Percentiles rank a stretch among this genome's conserved stretches.
These are phyloP conservation scores for Pythium rishiriense DNA, from an alignment of 352 stramenopile genomes.

Conservation along the genomic window DNA sequence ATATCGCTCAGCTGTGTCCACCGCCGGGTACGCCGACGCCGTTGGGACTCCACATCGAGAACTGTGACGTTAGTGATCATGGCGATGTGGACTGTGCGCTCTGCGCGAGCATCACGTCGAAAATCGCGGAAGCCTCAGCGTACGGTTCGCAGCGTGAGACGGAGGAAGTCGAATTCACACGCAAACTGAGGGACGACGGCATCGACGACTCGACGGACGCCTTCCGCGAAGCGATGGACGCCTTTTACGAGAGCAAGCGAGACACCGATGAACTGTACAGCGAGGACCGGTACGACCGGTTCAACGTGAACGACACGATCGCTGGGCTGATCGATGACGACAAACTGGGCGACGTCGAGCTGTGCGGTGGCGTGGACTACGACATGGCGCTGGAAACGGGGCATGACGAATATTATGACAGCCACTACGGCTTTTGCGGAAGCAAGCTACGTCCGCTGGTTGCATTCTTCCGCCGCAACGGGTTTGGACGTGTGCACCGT, in stretches of 20 bases:
- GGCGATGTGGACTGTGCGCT: neutral
- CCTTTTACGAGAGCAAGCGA: neutral
- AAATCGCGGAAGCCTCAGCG: neutral
- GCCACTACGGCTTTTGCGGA: neutral
- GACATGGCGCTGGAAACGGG: neutral
- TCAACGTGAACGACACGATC: neutral
- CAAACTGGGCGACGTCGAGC: neutral
- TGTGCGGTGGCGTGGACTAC: neutral
- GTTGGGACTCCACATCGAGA: constrained; percentile 2
- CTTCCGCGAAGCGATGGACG: neutral
- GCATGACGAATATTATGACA: neutral
- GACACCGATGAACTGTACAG: neutral
- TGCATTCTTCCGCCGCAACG: neutral
- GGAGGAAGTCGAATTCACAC: neutral
- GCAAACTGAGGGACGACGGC: neutral
- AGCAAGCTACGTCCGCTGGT: neutral
- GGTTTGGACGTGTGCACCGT: neutral
- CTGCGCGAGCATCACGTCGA: neutral
- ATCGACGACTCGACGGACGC: neutral
- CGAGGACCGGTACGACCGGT: neutral
- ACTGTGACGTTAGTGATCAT: neutral
- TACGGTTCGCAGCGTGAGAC: neutral
- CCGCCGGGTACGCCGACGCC: neutral
- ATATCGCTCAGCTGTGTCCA: neutral
- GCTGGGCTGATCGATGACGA: neutral